These are phyloP conservation scores for Aspergillus eucalypticola DNA, from an alignment of 2,329 filamentous ascomycete species.

Conservation along the genomic window DNA sequence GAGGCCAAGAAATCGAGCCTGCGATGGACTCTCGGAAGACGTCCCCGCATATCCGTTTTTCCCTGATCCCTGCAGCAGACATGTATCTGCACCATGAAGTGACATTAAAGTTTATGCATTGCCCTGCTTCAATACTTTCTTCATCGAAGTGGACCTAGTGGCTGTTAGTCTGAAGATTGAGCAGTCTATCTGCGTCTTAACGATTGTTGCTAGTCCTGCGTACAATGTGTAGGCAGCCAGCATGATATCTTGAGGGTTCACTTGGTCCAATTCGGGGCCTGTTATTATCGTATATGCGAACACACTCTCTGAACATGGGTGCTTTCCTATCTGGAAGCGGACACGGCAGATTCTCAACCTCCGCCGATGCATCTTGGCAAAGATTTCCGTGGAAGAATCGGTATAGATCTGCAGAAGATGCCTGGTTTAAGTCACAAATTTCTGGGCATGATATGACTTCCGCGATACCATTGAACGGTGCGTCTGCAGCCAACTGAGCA, in stretches of 20 bases:
- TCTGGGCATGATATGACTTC: not conserved
- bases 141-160: too few species aligned
- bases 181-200: too few species aligned
- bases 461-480: not conserved
- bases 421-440: not conserved
- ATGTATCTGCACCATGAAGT: not conserved
- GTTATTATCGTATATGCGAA: too few species aligned
- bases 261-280: too few species aligned
- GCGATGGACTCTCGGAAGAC: not conserved
- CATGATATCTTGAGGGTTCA: too few species aligned
- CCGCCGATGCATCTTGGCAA: not conserved
- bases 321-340: slow-evolving; percentile 2
- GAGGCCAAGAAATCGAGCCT: not conserved
- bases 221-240: too few species aligned
- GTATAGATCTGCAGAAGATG: not conserved
- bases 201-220: too few species aligned
- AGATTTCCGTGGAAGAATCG: not conserved
- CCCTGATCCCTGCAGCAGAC: not conserved
- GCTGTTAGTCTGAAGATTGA: too few species aligned
- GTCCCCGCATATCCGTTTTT: not conserved
- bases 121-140: not conserved
- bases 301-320: not conserved
- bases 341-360: not conserved
- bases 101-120: not conserved
- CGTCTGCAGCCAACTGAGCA: not conserved